phyloP scores from a whole-genome alignment of 805 yeast genomes.

The Metschnikowia drakensbergensis region DNA sequence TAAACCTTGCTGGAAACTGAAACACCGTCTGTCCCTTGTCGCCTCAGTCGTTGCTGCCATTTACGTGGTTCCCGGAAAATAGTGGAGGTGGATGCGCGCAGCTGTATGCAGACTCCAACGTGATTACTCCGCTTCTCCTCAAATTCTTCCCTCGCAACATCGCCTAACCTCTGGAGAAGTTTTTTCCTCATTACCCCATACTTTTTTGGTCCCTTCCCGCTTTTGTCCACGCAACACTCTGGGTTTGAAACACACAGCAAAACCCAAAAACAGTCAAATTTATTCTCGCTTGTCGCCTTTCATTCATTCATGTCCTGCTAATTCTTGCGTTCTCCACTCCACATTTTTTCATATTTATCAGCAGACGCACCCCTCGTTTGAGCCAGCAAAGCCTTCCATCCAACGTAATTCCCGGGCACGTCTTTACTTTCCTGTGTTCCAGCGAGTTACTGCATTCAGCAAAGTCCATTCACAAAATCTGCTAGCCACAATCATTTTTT shows the following conservation, averaged over 20 bases:
- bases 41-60: too few species aligned
- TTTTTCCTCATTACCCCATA: conserved; percentile 19
- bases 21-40: neutral
- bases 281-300: neutral
- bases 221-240: conserved; percentile 1
- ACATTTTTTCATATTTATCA: neutral
- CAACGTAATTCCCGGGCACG: neutral
- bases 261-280: neutral
- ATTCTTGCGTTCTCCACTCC: neutral
- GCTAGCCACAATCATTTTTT: neutral
- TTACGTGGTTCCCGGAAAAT: neutral
- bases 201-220: conserved; percentile 7
- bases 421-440: neutral
- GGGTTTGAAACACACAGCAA: neutral
- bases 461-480: neutral
- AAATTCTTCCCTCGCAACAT: conserved; percentile 13
- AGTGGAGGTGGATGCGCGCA: conserved; percentile 1
- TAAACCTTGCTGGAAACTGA: too few species aligned
- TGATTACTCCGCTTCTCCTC: conserved; percentile 20
- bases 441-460: neutral
- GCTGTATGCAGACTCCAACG: conserved; percentile 7
- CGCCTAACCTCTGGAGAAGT: conserved; percentile 17
- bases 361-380: conserved; percentile 5
- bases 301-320: neutral
- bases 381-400: neutral